Percentiles rank a stretch among this genome's conserved stretches.
Evolutionary conservation across 2,329 filamentous ascomycete species (phyloP).

Genomic region (Fonsecaea multimorphosa): DNA sequence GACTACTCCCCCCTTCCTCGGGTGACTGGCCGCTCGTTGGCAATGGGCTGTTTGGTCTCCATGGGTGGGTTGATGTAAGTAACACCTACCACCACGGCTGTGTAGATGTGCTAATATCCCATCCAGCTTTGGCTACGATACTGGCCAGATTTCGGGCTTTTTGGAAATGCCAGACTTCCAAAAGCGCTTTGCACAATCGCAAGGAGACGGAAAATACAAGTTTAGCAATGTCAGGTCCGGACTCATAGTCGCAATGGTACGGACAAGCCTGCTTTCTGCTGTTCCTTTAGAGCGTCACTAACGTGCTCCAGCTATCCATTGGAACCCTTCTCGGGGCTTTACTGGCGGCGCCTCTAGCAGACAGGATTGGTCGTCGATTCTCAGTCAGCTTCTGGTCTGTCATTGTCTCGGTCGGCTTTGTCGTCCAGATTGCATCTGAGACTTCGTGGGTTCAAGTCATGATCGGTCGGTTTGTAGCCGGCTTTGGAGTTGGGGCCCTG

Average conservation of each 20-base stretch:
- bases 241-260: constrained; percentile 51
- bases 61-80: constrained; percentile 50
- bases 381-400: constrained; percentile 50
- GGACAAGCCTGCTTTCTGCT: constrained; percentile 7
- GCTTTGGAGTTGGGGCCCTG: constrained; percentile 52
- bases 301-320: constrained; percentile 47
- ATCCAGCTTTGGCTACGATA: constrained; percentile 48
- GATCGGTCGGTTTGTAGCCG: constrained; percentile 52
- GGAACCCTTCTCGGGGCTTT: constrained; percentile 53
- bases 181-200: constrained; percentile 46
- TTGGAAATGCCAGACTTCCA: constrained; percentile 51
- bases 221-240: constrained; percentile 52
- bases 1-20: constrained; percentile 38
- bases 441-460: constrained; percentile 51
- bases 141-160: constrained; percentile 54
- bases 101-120: constrained; percentile 8
- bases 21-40: constrained; percentile 46
- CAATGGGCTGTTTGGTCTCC: constrained; percentile 52
- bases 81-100: neutral
- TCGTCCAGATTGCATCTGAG: constrained; percentile 50
- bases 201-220: constrained; percentile 42
- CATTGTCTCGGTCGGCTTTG: constrained; percentile 49
- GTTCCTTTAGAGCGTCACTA: neutral
- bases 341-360: constrained; percentile 53
- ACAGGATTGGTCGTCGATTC: constrained; percentile 51